Evolutionary conservation across 169 alveolate species (phyloP).

Genomic region (Plasmodium knowlesi): DNA sequence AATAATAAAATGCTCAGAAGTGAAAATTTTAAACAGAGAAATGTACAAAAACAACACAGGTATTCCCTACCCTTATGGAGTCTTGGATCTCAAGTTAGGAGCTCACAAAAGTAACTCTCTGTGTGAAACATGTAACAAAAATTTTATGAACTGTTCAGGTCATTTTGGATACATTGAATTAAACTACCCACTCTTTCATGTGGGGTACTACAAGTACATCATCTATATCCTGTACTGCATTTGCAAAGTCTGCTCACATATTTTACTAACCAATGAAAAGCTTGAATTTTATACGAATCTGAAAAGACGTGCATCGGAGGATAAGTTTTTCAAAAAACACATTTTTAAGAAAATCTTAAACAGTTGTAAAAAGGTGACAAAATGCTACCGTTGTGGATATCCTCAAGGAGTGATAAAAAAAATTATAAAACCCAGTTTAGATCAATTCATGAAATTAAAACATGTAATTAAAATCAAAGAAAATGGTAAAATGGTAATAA

Average conservation of each 20-base stretch:
- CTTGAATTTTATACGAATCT: slow-evolving; percentile 81
- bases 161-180: slow-evolving; percentile 97
- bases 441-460: slow-evolving; percentile 90
- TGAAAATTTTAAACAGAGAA: slow-evolving; percentile 84
- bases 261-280: slow-evolving; percentile 88
- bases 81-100: slow-evolving; percentile 84
- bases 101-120: slow-evolving; percentile 78
- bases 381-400: slow-evolving; percentile 88
- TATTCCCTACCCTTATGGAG: slow-evolving; percentile 87
- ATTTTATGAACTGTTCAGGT: slow-evolving; percentile 95
- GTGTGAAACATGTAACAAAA: slow-evolving; percentile 94
- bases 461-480: slow-evolving; percentile 86
- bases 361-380: slow-evolving; percentile 85
- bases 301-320: slow-evolving; percentile 81
- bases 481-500: slow-evolving; percentile 83
- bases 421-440: slow-evolving; percentile 87
- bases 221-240: slow-evolving; percentile 91
- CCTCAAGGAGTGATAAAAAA: slow-evolving; percentile 89
- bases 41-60: slow-evolving; percentile 82
- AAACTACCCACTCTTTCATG: slow-evolving; percentile 97
- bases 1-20: slow-evolving; percentile 84
- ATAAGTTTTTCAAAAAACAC: slow-evolving; percentile 82
- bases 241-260: slow-evolving; percentile 94
- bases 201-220: slow-evolving; percentile 96
- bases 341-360: slow-evolving; percentile 88